Evolutionary conservation across 345 rosid species (phyloP), one percentile per base, ranked within the genome.

Genomic region (Cardamine chenopodiifolia): DNA sequence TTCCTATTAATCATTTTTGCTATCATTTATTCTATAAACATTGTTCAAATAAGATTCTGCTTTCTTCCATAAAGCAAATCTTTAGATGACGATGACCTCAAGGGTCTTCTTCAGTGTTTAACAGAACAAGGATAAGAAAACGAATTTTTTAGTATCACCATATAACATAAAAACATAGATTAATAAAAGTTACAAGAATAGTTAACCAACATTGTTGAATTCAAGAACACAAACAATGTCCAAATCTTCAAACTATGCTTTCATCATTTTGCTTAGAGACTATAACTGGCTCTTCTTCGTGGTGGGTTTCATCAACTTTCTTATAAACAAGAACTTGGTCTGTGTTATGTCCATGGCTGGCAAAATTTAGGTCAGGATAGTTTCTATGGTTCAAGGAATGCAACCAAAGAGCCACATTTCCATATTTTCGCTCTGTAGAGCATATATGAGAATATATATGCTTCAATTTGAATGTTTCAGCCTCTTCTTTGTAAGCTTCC

Each of bases 301-400:
- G 62, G 62, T 17, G 29, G 4, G 35, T 42, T 48, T 29, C 56
- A 28, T 8, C 6, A 28, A 20, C 19, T 23, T 18, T 39, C 22
- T 34, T 71, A 17, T n/a, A 1, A 2, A 49, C 49, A 35, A 61
- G 62, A 72, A 9, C 55, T 53, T 55, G 64, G 14, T 31, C 5
- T 8, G 22, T 12, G 32, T 66, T 66, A 37, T 74, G 42, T 48
- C 61, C 60, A 66, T 18, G 12, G 13, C 52, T 39, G 44, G 29
- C 29, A 15, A 26, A 69, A 14, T 62, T 75, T 19, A 91, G 74
- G 80, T 88, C 93, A 11, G 96, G 88, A 75, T 91, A 91, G 80
- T 94, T 94, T 70, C 96, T 76, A 76, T 84, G 79, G 83, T 94
- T 91, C 50, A 94, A 74, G 39, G 97, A 92, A 85, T 95, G 99